Percentiles rank a stretch among this genome's conserved stretches.
These are phyloP conservation scores for Plantago major DNA, from an alignment of 257 asterid genomes.

Conservation along the genomic window DNA sequence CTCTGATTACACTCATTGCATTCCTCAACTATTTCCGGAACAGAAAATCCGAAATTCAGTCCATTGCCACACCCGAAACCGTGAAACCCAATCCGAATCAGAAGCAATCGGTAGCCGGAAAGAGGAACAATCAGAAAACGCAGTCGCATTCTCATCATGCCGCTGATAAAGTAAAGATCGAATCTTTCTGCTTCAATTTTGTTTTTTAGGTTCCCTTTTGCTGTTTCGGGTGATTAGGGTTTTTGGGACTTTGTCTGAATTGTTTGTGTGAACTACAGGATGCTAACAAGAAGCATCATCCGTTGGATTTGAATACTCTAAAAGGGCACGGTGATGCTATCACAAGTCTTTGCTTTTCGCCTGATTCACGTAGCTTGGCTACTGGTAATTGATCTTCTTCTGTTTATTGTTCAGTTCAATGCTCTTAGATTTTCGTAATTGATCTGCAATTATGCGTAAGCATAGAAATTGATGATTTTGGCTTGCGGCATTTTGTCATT, in stretches of 20 bases:
- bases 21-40: constrained; percentile 66
- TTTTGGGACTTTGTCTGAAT: constrained; percentile 9
- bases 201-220: constrained; percentile 10
- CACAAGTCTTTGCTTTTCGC: constrained; percentile 73
- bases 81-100: constrained; percentile 30
- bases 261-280: constrained; percentile 43
- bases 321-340: constrained; percentile 97
- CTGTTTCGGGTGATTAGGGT: constrained; percentile 9
- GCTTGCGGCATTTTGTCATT: no score
- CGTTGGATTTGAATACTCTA: constrained; percentile 89
- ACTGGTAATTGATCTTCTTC: constrained; percentile 48
- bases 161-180: constrained; percentile 64
- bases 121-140: constrained; percentile 59
- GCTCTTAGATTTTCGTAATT: no score
- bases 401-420: no score
- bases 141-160: constrained; percentile 64
- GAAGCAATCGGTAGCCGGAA: constrained; percentile 39
- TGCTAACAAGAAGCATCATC: constrained; percentile 77
- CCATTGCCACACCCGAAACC: constrained; percentile 52
- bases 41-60: constrained; percentile 67
- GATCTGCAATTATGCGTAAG: no score
- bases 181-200: constrained; percentile 4
- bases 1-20: constrained; percentile 54
- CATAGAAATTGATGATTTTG: no score
- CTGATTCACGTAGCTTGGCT: constrained; percentile 73